Base-by-base conservation (phyloP, 73 alveolate genomes). In the Blepharisma japonicum region DNA sequence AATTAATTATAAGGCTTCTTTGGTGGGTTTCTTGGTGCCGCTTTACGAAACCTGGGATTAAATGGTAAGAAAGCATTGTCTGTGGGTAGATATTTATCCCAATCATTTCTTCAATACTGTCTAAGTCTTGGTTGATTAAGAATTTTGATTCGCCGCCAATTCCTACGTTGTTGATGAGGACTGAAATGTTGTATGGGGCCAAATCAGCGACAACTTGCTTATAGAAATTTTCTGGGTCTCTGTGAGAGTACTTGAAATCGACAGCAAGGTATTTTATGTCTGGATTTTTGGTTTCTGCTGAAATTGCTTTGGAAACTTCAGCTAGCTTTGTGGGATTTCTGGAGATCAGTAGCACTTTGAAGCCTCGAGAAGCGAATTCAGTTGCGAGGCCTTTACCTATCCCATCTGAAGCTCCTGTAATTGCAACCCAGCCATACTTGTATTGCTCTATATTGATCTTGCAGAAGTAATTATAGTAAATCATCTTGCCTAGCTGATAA, bases 331-430 rank as follows among this genome's bases (percentile, higher is more conserved):
- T 81, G 21, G 45, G 32, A 6, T 68, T 78, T 51, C 86, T 78
- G 0, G 81, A 32, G 25, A 51, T 51, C 3, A 78, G 68, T 6
- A 51, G 51, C n/a, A 78, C 25, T 14, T 78, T 78, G 83, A 78
- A 78, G 45, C 86, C 86, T 32, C 25, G 55, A 7, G 14, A 11
- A 38, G 86, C 86, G 7, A 78, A 39, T 42, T 68, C 86, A 20
- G 20, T 18, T 18, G 86, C 67, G 53, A 42, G 25, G 38, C 68
- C 86, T 78, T 68, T 66, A 6, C 86, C 86, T 21, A 78, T 78
- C 7, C 86, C 86, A 45, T 78, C 86, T 7, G 86, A 68, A 7
- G 82, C 67, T 1, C 86, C 86, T 0, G 86, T 78, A 23, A 78
- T 45, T 18, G 68, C 32, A 38, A 50, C 86, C 80, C 80, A 70